Percentiles rank a stretch among this genome's conserved stretches.
Evolutionary conservation across 2,329 filamentous ascomycete species (phyloP).

Genomic region (Herpotrichia juniperi): DNA sequence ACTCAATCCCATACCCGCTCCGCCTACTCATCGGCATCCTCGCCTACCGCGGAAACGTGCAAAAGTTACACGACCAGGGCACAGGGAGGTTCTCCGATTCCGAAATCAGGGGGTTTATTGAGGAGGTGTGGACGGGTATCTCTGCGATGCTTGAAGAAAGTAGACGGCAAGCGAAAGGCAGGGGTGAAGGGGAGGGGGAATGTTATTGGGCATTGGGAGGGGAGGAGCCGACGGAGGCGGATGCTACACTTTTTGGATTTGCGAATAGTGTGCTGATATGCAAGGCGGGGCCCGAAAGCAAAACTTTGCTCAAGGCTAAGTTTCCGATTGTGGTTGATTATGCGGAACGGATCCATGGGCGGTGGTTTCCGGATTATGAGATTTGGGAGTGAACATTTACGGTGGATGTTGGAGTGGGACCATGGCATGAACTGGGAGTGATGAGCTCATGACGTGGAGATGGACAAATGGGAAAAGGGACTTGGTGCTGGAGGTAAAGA

Average conservation of each 20-base stretch:
- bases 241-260: constrained; percentile 65
- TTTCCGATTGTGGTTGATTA: constrained; percentile 62
- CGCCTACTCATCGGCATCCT: constrained; percentile 59
- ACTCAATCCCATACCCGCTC: constrained; percentile 58
- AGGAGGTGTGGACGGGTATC: constrained; percentile 62
- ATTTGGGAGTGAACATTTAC: constrained; percentile 43
- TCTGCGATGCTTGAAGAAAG: constrained; percentile 50
- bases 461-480: no score
- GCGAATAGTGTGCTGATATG: constrained; percentile 59
- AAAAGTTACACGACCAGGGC: constrained; percentile 63
- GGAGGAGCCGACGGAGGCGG: constrained; percentile 61
- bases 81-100: constrained; percentile 57
- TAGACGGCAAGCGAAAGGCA: constrained; percentile 41
- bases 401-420: no score
- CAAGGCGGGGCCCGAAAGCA: constrained; percentile 58
- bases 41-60: constrained; percentile 50
- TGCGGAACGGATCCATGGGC: constrained; percentile 60
- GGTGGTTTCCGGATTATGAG: constrained; percentile 65
- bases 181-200: neutral
- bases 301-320: constrained; percentile 49
- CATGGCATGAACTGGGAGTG: no score
- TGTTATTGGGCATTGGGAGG: constrained; percentile 34
- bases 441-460: no score
- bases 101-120: constrained; percentile 55
- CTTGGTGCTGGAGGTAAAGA: no score